Conservation (phyloP, 2,329 filamentous ascomycete genomes). For the Biscogniauxia marginata region DNA sequence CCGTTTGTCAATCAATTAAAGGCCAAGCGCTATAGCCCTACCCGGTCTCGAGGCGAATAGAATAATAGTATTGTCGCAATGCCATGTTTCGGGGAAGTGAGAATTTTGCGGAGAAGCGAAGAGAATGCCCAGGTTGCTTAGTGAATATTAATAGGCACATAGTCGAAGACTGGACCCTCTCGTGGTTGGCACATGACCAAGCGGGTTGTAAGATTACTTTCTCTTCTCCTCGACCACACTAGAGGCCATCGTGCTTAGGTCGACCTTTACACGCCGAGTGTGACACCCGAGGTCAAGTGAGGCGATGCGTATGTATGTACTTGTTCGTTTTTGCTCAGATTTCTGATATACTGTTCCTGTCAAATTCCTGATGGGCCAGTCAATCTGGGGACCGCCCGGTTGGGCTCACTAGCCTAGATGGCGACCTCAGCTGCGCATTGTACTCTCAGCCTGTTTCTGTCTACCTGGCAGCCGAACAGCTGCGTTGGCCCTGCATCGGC, state of each 20-base stretch:
- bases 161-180: background rate
- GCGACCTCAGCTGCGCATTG: conserved; percentile 4
- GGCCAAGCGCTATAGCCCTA: conserved; percentile 23
- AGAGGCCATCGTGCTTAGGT: conserved; percentile 19
- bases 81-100: conserved; percentile 1
- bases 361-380: conserved; percentile 24
- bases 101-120: conserved; percentile 6
- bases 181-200: conserved; percentile 9
- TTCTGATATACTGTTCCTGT: conserved; percentile 13
- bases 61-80: conserved; percentile 4
- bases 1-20: conserved; percentile 29
- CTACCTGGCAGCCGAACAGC: conserved; percentile 19
- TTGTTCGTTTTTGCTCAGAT: conserved; percentile 19
- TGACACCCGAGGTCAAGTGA: conserved; percentile 31
- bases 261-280: conserved; percentile 15
- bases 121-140: conserved; percentile 3
- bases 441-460: conserved; percentile 1
- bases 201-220: conserved; percentile 3
- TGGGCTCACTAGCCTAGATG: conserved; percentile 28
- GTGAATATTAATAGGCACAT: background rate
- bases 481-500: conserved; percentile 35
- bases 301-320: conserved; percentile 29
- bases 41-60: conserved; percentile 14
- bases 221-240: conserved; percentile 7
- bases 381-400: conserved; percentile 27